Evolutionary conservation across 495 filamentous ascomycete species (phyloP).

Genomic region (Neurospora sp.): DNA sequence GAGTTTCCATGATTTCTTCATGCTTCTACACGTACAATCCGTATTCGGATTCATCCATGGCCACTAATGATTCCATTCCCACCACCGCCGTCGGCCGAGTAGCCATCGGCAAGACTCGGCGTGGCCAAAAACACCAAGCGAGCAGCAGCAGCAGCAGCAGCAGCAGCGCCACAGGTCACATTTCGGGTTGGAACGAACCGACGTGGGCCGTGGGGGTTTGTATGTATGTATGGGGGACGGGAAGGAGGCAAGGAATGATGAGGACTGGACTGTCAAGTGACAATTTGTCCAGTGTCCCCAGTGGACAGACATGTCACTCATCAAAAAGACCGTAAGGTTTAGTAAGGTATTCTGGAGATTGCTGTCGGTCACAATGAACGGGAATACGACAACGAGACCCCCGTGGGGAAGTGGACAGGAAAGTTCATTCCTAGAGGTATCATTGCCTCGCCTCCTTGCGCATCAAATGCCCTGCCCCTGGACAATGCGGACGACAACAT

Average conservation of each 20-base stretch:
- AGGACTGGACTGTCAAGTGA: not conserved
- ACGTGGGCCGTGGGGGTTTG: not conserved
- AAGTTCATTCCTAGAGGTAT: not conserved
- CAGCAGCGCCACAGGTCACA: not conserved
- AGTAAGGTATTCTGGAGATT: not conserved
- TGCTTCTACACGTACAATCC: not conserved
- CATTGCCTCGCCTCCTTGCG: not conserved
- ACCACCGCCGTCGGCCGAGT: not conserved
- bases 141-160: not conserved
- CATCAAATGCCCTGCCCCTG: not conserved
- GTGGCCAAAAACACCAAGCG: not conserved
- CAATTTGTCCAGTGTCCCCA: not conserved
- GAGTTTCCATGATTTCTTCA: not conserved
- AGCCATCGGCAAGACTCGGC: not conserved
- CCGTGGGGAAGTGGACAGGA: not conserved
- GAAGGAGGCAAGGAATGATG: not conserved
- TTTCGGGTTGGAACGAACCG: not conserved
- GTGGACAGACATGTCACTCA: not conserved
- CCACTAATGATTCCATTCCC: not conserved
- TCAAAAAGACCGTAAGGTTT: not conserved
- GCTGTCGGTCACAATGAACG: not conserved
- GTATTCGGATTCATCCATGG: not conserved
- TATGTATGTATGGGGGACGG: not conserved
- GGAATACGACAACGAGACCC: not conserved
- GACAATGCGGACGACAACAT: not conserved